Evolutionary conservation across 495 filamentous ascomycete species (phyloP).

Genomic region (Penicillium crystallinum): DNA sequence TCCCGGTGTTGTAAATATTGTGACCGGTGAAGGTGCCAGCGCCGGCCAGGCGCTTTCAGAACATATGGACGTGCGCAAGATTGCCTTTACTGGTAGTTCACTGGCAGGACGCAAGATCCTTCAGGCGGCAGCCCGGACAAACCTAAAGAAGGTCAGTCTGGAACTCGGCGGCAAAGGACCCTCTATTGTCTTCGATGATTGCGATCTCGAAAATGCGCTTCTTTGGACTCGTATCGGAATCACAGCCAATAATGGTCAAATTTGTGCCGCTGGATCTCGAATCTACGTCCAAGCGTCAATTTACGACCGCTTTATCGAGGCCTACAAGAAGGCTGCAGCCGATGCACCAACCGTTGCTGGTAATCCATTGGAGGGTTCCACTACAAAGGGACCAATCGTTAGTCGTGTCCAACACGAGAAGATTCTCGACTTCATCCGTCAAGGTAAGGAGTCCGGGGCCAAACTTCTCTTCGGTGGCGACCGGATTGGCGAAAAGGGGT

Average conservation of each 20-base stretch:
- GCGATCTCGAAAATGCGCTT: slow-evolving; percentile 38
- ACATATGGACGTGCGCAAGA: slow-evolving; percentile 74
- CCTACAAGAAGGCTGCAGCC: slow-evolving; percentile 10
- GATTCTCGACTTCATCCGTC: slow-evolving; percentile 73
- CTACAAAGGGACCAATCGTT: slow-evolving; percentile 76
- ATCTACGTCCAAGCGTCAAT: slow-evolving; percentile 53
- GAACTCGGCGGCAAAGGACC: slow-evolving; percentile 46
- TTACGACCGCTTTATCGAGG: slow-evolving; percentile 48
- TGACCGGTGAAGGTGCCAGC: slow-evolving; percentile 74
- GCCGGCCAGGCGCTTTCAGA: slow-evolving; percentile 74
- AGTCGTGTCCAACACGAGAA: slow-evolving; percentile 74
- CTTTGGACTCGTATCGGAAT: slow-evolving; percentile 39
- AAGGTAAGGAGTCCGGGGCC: slow-evolving; percentile 72
- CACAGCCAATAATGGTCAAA: slow-evolving; percentile 48
- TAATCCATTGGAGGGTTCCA: slow-evolving; percentile 69
- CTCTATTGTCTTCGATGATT: slow-evolving; percentile 41
- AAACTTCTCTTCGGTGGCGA: slow-evolving; percentile 67
- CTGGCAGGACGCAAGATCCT: slow-evolving; percentile 24
- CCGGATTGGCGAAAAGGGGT: slow-evolving; percentile 34
- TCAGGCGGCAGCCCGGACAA: slow-evolving; percentile 33
- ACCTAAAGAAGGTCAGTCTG: slow-evolving; percentile 46
- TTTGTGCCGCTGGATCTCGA: slow-evolving; percentile 46
- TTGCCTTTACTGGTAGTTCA: slow-evolving; percentile 38
- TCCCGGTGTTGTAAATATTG: slow-evolving; percentile 78
- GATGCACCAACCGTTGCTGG: slow-evolving; percentile 48